These are phyloP conservation scores for Sclerotinia spermophila DNA, from an alignment of 2,329 filamentous ascomycete species.

Conservation along the genomic window DNA sequence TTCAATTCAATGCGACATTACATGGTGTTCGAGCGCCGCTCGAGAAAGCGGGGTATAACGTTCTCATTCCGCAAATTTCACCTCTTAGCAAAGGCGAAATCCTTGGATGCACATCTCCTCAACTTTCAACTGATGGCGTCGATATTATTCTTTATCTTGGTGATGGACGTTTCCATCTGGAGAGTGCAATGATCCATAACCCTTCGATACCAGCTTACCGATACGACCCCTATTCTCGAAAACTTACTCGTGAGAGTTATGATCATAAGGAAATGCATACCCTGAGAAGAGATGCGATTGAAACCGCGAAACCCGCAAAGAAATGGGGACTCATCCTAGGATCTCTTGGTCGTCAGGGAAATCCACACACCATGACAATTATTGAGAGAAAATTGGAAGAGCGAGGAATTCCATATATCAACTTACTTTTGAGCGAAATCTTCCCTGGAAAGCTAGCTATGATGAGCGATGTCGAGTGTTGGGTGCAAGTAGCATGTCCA, in stretches of 20 bases:
- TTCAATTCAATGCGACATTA: conserved; percentile 97
- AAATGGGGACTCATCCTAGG: conserved; percentile 97
- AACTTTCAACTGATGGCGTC: conserved; percentile 56
- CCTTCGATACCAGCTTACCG: conserved; percentile 85
- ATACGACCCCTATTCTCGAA: conserved; percentile 94
- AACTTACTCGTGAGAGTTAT: conserved; percentile 87
- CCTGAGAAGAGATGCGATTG: conserved; percentile 73
- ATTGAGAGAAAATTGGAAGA: conserved; percentile 75
- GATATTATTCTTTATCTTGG: conserved; percentile 86
- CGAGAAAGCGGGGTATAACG: conserved; percentile 77
- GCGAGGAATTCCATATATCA: conserved; percentile 74
- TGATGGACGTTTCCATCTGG: conserved; percentile 91
- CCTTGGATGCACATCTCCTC: conserved; percentile 90
- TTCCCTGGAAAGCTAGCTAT: conserved; percentile 92
- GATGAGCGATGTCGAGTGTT: conserved; percentile 93
- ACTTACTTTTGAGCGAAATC: conserved; percentile 87
- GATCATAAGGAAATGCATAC: conserved; percentile 87
- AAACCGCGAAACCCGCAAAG: conserved; percentile 67
- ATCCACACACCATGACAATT: conserved; percentile 83
- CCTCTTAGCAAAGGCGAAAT: conserved; percentile 95
- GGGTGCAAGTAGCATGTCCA: conserved; percentile 98
- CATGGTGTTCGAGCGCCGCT: conserved; percentile 77
- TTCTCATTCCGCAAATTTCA: conserved; percentile 87
- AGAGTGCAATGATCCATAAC: conserved; percentile 99
- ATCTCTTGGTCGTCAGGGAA: conserved; percentile 87